These are phyloP conservation scores for Candida golubevii DNA, from an alignment of 805 yeast species.

Conservation along the genomic window DNA sequence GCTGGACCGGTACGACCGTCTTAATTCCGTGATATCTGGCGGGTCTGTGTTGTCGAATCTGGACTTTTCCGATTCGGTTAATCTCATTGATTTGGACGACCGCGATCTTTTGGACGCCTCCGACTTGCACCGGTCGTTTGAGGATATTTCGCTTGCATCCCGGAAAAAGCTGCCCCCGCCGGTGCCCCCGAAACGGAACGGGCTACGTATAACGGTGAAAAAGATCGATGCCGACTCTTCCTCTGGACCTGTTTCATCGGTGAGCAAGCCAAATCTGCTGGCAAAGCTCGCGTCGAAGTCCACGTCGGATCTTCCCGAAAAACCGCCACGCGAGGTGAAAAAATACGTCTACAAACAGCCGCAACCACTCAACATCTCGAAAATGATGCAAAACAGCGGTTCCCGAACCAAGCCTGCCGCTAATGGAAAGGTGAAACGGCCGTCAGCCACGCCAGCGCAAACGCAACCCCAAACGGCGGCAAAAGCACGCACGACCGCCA, in stretches of 20 bases:
- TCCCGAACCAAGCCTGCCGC: constrained; percentile 1
- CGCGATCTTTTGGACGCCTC: constrained; percentile 33
- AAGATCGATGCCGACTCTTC: constrained; percentile 1
- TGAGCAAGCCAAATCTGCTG: background rate
- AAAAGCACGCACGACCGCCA: constrained; percentile 7
- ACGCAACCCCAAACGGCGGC: constrained; percentile 2
- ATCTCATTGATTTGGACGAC: constrained; percentile 68
- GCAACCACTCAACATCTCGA: constrained; percentile 33
- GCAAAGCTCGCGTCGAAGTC: constrained; percentile 17
- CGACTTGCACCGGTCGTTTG: constrained; percentile 17
- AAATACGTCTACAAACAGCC: constrained; percentile 36
- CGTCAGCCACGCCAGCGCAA: constrained; percentile 6
- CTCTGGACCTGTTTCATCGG: background rate
- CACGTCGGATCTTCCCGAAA: constrained; percentile 21
- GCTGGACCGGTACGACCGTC: constrained; percentile 25
- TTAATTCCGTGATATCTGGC: constrained; percentile 14
- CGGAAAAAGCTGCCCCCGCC: constrained; percentile 16
- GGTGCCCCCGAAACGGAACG: constrained; percentile 15
- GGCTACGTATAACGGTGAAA: constrained; percentile 1
- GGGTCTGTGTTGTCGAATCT: constrained; percentile 3
- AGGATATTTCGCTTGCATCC: constrained; percentile 18
- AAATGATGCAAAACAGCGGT: constrained; percentile 25
- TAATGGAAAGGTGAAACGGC: constrained; percentile 1
- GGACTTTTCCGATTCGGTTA: constrained; percentile 29
- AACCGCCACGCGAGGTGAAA: constrained; percentile 10